Conservation (phyloP, 495 filamentous ascomycete genomes). For the Rostrohypoxylon terebratum region DNA sequence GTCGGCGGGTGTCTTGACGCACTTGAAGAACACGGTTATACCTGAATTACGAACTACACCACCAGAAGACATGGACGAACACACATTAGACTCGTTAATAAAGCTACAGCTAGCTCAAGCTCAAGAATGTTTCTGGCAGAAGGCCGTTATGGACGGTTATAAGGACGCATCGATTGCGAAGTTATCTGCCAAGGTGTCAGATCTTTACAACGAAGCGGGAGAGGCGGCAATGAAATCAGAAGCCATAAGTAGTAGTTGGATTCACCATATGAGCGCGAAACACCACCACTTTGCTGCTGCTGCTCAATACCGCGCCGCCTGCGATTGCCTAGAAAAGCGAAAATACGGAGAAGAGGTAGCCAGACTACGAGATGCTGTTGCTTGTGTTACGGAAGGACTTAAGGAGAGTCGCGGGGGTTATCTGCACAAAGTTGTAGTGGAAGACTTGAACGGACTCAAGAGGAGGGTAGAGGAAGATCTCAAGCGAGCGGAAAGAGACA, state of each 20-base stretch:
- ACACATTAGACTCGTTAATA: slow-evolving; percentile 85
- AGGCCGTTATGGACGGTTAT: slow-evolving; percentile 92
- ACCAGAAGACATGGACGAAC: slow-evolving; percentile 94
- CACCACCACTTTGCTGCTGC: slow-evolving; percentile 98
- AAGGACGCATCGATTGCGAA: slow-evolving; percentile 93
- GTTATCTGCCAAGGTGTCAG: slow-evolving; percentile 90
- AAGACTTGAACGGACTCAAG: slow-evolving; percentile 86
- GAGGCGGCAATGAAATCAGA: slow-evolving; percentile 90
- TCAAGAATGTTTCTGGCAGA: slow-evolving; percentile 98
- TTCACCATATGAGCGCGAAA: slow-evolving; percentile 97
- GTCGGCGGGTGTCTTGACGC: slow-evolving; percentile 83
- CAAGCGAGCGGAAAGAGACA: slow-evolving; percentile 94
- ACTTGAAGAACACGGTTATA: slow-evolving; percentile 82
- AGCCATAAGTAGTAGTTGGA: slow-evolving; percentile 93
- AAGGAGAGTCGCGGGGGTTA: slow-evolving; percentile 80
- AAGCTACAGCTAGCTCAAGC: slow-evolving; percentile 89
- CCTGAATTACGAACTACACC: slow-evolving; percentile 82
- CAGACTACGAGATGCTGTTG: slow-evolving; percentile 80
- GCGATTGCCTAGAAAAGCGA: slow-evolving; percentile 91
- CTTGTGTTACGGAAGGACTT: slow-evolving; percentile 86
- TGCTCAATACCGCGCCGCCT: slow-evolving; percentile 92
- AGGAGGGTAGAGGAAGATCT: slow-evolving; percentile 84
- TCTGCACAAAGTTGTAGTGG: slow-evolving; percentile 83
- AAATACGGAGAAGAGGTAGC: slow-evolving; percentile 98
- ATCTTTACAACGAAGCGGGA: slow-evolving; percentile 86